phyloP scores from a whole-genome alignment of 2,329 filamentous ascomycete species.

The Geosmithia putterillii region DNA sequence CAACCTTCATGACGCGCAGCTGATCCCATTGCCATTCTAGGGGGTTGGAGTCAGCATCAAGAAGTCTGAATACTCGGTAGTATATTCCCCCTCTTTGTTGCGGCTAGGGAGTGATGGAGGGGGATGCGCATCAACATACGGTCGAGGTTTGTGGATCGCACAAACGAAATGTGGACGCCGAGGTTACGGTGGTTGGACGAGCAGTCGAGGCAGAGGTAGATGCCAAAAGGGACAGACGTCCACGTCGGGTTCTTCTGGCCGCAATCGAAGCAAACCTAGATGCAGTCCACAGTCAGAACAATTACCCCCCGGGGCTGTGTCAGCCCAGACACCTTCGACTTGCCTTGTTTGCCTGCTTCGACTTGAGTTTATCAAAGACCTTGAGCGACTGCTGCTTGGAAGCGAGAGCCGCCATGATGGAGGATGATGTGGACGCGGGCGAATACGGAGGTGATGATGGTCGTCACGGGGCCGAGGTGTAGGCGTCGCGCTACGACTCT shows the following conservation, averaged over 20 bases:
- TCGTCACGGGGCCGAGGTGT: too few relatives aligned
- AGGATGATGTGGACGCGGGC: constrained; percentile 1
- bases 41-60: neutral
- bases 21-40: constrained; percentile 99
- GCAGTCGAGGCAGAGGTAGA: constrained; percentile 97
- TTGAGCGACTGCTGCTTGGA: constrained; percentile 92
- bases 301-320: constrained; percentile 1
- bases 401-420: constrained; percentile 56
- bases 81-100: neutral
- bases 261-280: constrained; percentile 94
- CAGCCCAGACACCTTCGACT: constrained; percentile 9
- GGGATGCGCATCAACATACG: constrained; percentile 46
- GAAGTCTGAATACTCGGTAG: too few relatives aligned
- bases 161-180: constrained; percentile 97
- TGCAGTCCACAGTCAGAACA: constrained; percentile 5
- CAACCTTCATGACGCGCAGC: constrained; percentile 93
- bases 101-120: neutral
- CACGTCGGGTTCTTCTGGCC: constrained; percentile 95
- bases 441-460: neutral
- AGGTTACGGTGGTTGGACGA: constrained; percentile 95
- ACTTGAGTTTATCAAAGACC: constrained; percentile 95
- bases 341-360: constrained; percentile 91
- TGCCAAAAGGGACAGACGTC: constrained; percentile 94
- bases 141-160: constrained; percentile 95
- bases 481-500: too few relatives aligned